Conservation (phyloP, 345 rosid species). For the Citrus australasica region DNA sequence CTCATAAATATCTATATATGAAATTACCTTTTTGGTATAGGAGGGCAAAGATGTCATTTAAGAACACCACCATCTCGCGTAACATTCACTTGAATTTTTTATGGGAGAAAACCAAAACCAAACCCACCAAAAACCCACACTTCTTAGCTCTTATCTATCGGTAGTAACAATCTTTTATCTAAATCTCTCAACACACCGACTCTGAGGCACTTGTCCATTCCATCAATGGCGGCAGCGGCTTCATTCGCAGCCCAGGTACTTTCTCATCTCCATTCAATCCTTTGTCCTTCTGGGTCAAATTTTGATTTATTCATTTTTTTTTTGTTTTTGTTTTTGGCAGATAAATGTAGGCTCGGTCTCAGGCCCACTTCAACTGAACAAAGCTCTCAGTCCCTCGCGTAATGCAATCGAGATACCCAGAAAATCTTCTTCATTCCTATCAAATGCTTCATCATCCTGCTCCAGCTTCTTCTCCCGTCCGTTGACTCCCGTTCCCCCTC, state of each 20-base stretch:
- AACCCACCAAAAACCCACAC: not conserved
- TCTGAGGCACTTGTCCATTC: conserved; percentile 2
- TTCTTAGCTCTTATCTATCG: not conserved
- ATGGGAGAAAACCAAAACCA: not conserved
- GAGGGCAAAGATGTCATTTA: conserved; percentile 6
- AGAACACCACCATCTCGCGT: not conserved
- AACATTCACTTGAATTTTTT: not conserved
- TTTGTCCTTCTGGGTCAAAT: not conserved
- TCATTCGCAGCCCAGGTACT: conserved; percentile 50
- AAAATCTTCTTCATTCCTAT: conserved; percentile 21
- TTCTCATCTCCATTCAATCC: not conserved
- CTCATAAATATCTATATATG: too few relatives aligned
- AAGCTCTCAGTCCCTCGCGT: conserved; percentile 22
- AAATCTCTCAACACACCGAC: not conserved
- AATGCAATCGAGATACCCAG: conserved; percentile 25
- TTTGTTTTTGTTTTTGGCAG: conserved; percentile 27
- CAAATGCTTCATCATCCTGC: conserved; percentile 30
- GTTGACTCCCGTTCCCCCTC: conserved; percentile 33
- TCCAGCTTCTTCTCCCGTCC: conserved; percentile 38
- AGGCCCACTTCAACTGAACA: conserved; percentile 32
- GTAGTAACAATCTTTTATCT: not conserved
- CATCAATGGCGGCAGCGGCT: conserved; percentile 72
- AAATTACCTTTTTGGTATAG: too few relatives aligned
- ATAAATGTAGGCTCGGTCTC: conserved; percentile 49
- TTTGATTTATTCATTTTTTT: not conserved